These are phyloP conservation scores for Aspergillus pseudotamarii DNA, from an alignment of 2,329 filamentous ascomycete genomes.

Conservation along the genomic window DNA sequence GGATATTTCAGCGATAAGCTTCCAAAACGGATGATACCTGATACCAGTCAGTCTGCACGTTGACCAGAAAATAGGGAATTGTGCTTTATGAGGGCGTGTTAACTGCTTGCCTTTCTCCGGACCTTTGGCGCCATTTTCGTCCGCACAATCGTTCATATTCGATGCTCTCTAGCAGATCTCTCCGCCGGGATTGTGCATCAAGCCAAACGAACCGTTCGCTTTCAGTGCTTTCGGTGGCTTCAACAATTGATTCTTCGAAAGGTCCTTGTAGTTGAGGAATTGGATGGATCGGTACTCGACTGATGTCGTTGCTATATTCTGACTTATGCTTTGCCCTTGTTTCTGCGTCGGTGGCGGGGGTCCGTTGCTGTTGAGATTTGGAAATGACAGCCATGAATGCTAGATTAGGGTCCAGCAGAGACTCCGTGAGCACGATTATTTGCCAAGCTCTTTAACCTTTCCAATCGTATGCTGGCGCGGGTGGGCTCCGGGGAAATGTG, in stretches of 20 bases:
- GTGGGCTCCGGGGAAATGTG: neutral
- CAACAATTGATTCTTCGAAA: conserved; percentile 50
- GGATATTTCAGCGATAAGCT: conserved; percentile 87
- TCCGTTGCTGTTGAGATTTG: conserved; percentile 4
- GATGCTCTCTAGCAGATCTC: conserved; percentile 67
- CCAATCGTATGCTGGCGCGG: neutral
- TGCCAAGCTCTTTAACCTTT: neutral
- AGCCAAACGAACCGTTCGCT: conserved; percentile 36
- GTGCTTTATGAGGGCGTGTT: neutral
- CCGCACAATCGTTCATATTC: conserved; percentile 72
- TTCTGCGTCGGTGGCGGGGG: conserved; percentile 9
- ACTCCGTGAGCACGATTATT: neutral
- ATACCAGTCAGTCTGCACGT: conserved; percentile 10
- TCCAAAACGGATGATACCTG: conserved; percentile 83
- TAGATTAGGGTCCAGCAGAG: neutral
- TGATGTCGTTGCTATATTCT: conserved; percentile 9
- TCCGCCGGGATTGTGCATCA: conserved; percentile 57
- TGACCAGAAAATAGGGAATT: neutral
- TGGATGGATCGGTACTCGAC: conserved; percentile 40
- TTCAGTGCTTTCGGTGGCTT: conserved; percentile 31
- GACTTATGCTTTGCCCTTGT: conserved; percentile 4
- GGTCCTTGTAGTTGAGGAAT: conserved; percentile 47
- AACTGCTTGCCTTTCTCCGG: conserved; percentile 57
- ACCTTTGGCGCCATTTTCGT: conserved; percentile 73
- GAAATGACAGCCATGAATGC: conserved; percentile 14